Percentiles rank a stretch among this genome's conserved stretches.
Conservation (phyloP, 2,329 filamentous ascomycete species). For the Ascochyta pisi region DNA sequence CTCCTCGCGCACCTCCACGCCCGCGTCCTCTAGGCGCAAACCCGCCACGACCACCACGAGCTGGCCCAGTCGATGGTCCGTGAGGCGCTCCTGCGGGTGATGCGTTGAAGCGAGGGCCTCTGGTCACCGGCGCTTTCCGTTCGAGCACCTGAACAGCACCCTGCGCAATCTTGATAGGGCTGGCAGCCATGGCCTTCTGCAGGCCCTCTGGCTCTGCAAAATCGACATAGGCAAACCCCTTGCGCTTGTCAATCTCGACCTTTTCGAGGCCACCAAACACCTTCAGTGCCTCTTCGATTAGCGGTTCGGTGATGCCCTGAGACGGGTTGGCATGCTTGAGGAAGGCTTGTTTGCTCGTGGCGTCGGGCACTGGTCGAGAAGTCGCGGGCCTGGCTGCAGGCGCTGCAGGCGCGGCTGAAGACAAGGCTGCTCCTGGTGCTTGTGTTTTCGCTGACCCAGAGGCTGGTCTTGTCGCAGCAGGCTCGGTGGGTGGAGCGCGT, state of each 20-base stretch:
- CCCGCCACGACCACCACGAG: slow-evolving; percentile 39
- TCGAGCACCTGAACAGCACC: slow-evolving; percentile 88
- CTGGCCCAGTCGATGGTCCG: slow-evolving; percentile 39
- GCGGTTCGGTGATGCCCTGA: slow-evolving; percentile 85
- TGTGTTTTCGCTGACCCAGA: slow-evolving; percentile 27
- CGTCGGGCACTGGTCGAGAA: slow-evolving; percentile 32
- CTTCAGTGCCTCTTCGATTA: slow-evolving; percentile 77
- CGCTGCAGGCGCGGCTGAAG: slow-evolving; percentile 25
- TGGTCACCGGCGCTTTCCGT: slow-evolving; percentile 65
- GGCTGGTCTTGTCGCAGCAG: slow-evolving; percentile 33
- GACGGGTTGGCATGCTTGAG: slow-evolving; percentile 73
- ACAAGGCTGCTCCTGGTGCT: slow-evolving; percentile 19
- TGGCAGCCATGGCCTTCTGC: slow-evolving; percentile 79
- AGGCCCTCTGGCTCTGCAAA: slow-evolving; percentile 77
- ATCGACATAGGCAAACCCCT: slow-evolving; percentile 92
- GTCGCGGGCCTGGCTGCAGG: slow-evolving; percentile 19
- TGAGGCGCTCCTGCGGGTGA: slow-evolving; percentile 37
- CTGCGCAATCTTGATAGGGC: slow-evolving; percentile 81
- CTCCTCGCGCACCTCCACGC: slow-evolving; percentile 43
- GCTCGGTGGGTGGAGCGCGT: slow-evolving; percentile 38
- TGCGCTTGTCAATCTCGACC: slow-evolving; percentile 93
- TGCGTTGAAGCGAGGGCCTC: slow-evolving; percentile 37
- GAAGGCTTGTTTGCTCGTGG: slow-evolving; percentile 61
- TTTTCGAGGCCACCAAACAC: slow-evolving; percentile 75
- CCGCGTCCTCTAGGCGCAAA: slow-evolving; percentile 45